phyloP scores from a whole-genome alignment of 2,329 filamentous ascomycete species.

The Paecilomyces variotii region DNA sequence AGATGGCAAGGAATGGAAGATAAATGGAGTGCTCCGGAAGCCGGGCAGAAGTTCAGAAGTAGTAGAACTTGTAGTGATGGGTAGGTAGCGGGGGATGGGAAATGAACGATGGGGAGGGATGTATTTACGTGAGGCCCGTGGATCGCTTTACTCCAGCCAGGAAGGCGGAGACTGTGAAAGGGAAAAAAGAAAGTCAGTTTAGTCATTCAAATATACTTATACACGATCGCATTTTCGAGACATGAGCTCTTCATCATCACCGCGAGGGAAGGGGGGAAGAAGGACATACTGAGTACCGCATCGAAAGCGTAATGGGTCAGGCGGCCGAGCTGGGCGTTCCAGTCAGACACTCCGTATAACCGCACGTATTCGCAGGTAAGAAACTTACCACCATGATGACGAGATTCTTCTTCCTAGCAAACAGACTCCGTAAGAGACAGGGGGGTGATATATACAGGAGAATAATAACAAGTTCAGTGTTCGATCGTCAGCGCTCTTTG shows the following conservation, averaged over 20 bases:
- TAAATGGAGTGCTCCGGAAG: background rate
- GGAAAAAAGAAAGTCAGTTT: background rate
- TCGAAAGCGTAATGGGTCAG: conserved; percentile 94
- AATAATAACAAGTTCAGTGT: background rate
- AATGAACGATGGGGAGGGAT: conserved; percentile 8
- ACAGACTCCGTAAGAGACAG: background rate
- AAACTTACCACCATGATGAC: conserved; percentile 41
- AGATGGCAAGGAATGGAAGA: background rate
- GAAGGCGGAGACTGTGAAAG: conserved; percentile 72
- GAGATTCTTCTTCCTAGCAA: background rate
- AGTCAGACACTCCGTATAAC: background rate
- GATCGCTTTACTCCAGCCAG: conserved; percentile 96
- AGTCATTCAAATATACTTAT: background rate
- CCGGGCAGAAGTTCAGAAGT: background rate
- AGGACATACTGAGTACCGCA: conserved; percentile 71
- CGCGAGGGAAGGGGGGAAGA: conserved; percentile 1
- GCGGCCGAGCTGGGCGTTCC: conserved; percentile 70
- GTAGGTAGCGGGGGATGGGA: conserved; percentile 4
- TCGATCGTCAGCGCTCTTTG: background rate
- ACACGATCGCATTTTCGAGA: background rate
- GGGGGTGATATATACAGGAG: background rate
- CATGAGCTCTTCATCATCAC: background rate
- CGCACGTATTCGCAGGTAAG: conserved; percentile 39
- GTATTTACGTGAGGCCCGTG: conserved; percentile 89
- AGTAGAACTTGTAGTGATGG: background rate